Percentiles rank a stretch among this genome's conserved stretches.
Evolutionary conservation across 371 early-diverging fungal genomes (phyloP).

Genomic region (Mortierella sp.): DNA sequence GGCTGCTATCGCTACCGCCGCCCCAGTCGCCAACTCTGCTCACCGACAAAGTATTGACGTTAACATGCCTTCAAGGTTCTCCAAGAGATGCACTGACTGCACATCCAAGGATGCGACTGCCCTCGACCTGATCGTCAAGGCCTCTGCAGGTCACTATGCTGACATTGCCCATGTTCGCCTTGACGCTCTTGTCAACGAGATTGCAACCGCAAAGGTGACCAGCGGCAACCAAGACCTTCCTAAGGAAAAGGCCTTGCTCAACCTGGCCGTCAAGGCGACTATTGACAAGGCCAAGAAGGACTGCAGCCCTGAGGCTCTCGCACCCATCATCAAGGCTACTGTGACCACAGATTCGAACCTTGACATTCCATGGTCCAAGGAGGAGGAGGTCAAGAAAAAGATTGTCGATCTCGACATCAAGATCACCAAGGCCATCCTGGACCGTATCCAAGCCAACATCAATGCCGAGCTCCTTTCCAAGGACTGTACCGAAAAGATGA

Average conservation of each 20-base stretch:
- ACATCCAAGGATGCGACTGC: conserved; percentile 16
- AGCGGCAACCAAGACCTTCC: conserved; percentile 20
- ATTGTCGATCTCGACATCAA: conserved; percentile 21
- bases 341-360: conserved; percentile 21
- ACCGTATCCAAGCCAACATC: conserved; percentile 25
- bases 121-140: conserved; percentile 14
- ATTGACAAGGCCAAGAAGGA: conserved; percentile 12
- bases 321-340: conserved; percentile 25
- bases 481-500: conserved; percentile 51
- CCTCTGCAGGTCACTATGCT: conserved; percentile 29
- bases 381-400: conserved; percentile 35
- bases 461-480: conserved; percentile 46
- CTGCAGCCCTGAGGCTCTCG: conserved; percentile 10
- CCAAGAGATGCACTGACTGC: conserved; percentile 25
- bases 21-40: conserved; percentile 6
- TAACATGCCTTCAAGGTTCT: neutral
- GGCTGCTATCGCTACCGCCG: conserved; percentile 26
- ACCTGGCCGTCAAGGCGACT: conserved; percentile 1
- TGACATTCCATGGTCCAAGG: conserved; percentile 34
- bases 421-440: conserved; percentile 15
- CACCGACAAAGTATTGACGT: neutral
- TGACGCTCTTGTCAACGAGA: conserved; percentile 24
- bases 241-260: conserved; percentile 4
- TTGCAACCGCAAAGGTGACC: conserved; percentile 39
- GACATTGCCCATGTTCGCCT: conserved; percentile 20